phyloP scores from a whole-genome alignment of 306 rosid genomes.

The Prunus campanulata region DNA sequence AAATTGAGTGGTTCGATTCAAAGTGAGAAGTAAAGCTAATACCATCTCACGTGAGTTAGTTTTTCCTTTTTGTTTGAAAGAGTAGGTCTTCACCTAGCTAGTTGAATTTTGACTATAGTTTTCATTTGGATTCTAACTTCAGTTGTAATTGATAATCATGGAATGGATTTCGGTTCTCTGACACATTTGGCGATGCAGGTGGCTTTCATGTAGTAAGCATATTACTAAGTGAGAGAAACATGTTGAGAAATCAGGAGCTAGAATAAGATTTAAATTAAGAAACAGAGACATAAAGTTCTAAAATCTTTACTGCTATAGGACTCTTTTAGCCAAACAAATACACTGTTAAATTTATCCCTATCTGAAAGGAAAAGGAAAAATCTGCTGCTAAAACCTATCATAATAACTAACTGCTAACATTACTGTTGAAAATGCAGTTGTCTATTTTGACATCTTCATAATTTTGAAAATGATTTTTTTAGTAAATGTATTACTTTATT shows the following conservation, averaged over 20 bases:
- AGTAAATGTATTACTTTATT: constrained; percentile 4
- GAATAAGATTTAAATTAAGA: not conserved
- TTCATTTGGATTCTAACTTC: not conserved
- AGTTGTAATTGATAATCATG: too few species aligned
- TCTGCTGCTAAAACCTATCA: not conserved
- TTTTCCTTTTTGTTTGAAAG: not conserved
- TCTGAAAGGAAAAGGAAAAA: not conserved
- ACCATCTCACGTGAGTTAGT: not conserved
- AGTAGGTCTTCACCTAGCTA: constrained; percentile 6
- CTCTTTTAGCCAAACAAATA: not conserved
- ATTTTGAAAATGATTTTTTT: not conserved
- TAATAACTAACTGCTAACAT: not conserved
- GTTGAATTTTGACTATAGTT: not conserved
- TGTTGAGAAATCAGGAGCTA: not conserved
- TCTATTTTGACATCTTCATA: not conserved
- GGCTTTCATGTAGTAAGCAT: not conserved
- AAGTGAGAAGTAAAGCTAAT: not conserved
- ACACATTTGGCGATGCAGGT: not conserved
- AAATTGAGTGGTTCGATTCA: not conserved
- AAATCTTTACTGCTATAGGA: not conserved
- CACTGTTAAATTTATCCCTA: not conserved
- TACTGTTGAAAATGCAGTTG: not conserved
- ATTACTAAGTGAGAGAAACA: not conserved
- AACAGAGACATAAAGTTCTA: not conserved
- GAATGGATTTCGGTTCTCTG: not conserved